Conservation (phyloP, 2,329 filamentous ascomycete genomes). For the Dactylellina leptospora region DNA sequence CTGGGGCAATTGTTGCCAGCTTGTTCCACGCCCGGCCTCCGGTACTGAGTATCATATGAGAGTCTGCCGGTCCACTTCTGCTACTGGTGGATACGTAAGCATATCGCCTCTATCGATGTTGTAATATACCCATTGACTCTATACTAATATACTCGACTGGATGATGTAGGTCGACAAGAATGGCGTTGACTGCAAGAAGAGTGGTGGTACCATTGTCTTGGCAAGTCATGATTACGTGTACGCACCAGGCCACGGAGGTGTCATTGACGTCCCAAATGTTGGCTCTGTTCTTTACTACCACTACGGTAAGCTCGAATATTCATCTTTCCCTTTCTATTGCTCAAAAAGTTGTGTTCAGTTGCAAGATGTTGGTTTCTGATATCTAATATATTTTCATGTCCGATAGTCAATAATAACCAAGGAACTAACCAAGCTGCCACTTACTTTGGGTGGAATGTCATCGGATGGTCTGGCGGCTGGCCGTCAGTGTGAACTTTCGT, state of each 20-base stretch:
- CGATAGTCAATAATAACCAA: constrained; percentile 64
- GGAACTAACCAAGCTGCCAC: constrained; percentile 64
- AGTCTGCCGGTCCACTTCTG: constrained; percentile 68
- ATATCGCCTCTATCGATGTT: constrained; percentile 56
- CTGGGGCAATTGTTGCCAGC: constrained; percentile 70
- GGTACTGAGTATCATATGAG: constrained; percentile 74
- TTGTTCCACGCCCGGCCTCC: constrained; percentile 65
- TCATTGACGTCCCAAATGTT: constrained; percentile 63
- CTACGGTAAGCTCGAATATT: constrained; percentile 61
- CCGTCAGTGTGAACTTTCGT: too few species aligned
- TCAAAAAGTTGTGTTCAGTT: background rate
- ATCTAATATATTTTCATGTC: background rate
- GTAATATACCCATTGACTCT: background rate
- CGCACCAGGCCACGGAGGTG: constrained; percentile 72
- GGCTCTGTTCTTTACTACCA: constrained; percentile 72
- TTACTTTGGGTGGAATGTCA: constrained; percentile 61
- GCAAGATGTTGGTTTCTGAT: too few species aligned
- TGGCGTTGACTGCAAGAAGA: constrained; percentile 66
- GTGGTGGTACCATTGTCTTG: constrained; percentile 71
- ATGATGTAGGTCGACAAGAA: constrained; percentile 63
- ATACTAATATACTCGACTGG: background rate
- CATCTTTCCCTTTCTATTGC: background rate
- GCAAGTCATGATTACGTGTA: constrained; percentile 70
- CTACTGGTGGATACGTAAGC: constrained; percentile 66
- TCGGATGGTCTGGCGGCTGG: constrained; percentile 61